Conservation (phyloP, 331 rosid species). For the Malus hybrid region DNA sequence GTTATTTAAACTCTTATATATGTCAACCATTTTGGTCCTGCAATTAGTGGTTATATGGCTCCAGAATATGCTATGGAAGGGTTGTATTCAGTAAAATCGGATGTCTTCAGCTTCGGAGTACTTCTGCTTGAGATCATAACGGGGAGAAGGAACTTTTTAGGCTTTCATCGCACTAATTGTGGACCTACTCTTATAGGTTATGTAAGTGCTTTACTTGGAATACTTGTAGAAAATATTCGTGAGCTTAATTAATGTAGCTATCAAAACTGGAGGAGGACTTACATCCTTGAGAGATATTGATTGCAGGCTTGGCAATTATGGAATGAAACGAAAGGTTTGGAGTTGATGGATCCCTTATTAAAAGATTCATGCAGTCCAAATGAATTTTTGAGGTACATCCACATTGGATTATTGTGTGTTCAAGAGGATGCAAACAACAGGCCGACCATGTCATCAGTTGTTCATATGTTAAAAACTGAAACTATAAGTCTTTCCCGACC, state of each 20-base stretch:
- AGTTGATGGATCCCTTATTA: too few relatives aligned
- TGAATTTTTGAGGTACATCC: too few relatives aligned
- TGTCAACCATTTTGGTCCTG: background rate
- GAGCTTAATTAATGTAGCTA: background rate
- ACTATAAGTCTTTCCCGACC: too few relatives aligned
- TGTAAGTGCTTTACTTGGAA: conserved; percentile 13
- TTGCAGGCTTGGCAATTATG: too few relatives aligned
- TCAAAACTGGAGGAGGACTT: background rate
- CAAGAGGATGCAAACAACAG: too few relatives aligned
- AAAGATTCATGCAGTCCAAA: too few relatives aligned
- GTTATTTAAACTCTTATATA: background rate
- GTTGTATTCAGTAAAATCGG: conserved; percentile 38
- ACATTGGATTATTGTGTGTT: too few relatives aligned
- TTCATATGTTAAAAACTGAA: too few relatives aligned
- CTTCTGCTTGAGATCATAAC: conserved; percentile 34
- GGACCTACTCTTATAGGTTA: conserved; percentile 23
- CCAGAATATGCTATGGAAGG: conserved; percentile 62
- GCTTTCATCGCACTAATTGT: conserved; percentile 21
- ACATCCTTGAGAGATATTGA: background rate
- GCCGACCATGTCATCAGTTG: too few relatives aligned
- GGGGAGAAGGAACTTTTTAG: conserved; percentile 23
- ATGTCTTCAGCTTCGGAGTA: conserved; percentile 35
- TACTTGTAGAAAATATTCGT: too few relatives aligned
- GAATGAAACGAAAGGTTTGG: too few relatives aligned
- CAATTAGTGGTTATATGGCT: conserved; percentile 53